These are phyloP conservation scores for Aplosporella prunicola DNA, from an alignment of 2,329 filamentous ascomycete species.

Conservation along the genomic window DNA sequence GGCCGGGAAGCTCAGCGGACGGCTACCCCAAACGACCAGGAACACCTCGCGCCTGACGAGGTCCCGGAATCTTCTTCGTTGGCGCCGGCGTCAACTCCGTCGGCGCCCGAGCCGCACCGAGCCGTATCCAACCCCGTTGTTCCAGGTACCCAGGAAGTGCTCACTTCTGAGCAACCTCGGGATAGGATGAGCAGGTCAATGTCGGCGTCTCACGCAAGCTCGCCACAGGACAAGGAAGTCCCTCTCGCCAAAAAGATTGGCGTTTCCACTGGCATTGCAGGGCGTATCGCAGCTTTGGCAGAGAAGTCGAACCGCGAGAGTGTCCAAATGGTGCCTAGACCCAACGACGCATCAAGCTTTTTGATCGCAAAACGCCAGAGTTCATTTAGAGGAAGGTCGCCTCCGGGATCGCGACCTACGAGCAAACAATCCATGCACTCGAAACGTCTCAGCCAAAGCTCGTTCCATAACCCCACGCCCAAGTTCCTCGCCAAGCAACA, in stretches of 20 bases:
- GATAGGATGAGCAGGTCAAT: conserved; percentile 13
- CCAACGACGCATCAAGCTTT: conserved; percentile 19
- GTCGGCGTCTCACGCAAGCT: conserved; percentile 18
- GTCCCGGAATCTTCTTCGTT: too few species aligned
- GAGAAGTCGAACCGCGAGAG: conserved; percentile 54
- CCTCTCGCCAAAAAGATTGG: conserved; percentile 61
- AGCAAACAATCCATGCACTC: conserved; percentile 17
- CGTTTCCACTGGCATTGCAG: conserved; percentile 82
- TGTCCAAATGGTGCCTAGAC: conserved; percentile 10
- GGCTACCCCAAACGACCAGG: too few species aligned
- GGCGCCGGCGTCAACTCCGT: conserved; percentile 13
- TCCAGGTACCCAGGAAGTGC: conserved; percentile 11
- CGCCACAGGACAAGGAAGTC: conserved; percentile 17
- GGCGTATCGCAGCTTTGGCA: conserved; percentile 87
- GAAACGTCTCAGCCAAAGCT: conserved; percentile 19
- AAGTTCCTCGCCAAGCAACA: too few species aligned
- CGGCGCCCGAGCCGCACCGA: conserved; percentile 25
- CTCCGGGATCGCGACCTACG: conserved; percentile 21
- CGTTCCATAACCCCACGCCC: too few species aligned
- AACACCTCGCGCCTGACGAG: too few species aligned
- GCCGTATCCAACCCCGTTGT: conserved; percentile 10
- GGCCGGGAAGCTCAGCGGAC: too few species aligned
- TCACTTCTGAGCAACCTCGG: conserved; percentile 25
- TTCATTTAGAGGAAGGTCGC: conserved; percentile 28
- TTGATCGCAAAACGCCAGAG: conserved; percentile 29